These are phyloP conservation scores for Penicillium cosmopolitanum DNA, from an alignment of 495 filamentous ascomycete species.

Conservation along the genomic window DNA sequence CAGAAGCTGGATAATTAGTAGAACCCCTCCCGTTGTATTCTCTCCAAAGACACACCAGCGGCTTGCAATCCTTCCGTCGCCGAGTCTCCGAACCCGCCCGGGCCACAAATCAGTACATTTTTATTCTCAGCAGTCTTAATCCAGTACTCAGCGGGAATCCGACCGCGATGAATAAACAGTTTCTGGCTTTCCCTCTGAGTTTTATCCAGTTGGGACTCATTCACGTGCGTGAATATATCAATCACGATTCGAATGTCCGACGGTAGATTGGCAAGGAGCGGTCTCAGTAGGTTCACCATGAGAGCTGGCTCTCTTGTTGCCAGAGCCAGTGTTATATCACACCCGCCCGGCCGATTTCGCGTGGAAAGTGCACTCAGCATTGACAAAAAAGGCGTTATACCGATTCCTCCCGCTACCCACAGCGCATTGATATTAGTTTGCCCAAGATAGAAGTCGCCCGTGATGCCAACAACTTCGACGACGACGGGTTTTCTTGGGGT, in stretches of 20 bases:
- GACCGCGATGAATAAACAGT: constrained; percentile 12
- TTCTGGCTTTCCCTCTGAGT: neutral
- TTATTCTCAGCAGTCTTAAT: constrained; percentile 7
- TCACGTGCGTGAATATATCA: constrained; percentile 9
- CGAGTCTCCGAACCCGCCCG: constrained; percentile 19
- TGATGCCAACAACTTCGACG: constrained; percentile 23
- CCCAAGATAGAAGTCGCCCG: constrained; percentile 19
- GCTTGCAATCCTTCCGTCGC: constrained; percentile 13
- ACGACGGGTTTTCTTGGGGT: neutral
- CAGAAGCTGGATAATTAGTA: constrained; percentile 5
- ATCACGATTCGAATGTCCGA: constrained; percentile 5
- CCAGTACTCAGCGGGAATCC: constrained; percentile 10
- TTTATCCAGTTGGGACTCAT: neutral
- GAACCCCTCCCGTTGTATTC: constrained; percentile 25
- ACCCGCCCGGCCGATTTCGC: neutral
- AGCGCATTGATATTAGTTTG: constrained; percentile 7
- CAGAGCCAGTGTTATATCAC: constrained; percentile 12
- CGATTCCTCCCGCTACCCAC: constrained; percentile 24
- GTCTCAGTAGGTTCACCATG: constrained; percentile 14
- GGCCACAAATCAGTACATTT: constrained; percentile 21
- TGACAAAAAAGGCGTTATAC: constrained; percentile 22
- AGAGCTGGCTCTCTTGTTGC: constrained; percentile 20
- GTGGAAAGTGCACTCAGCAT: constrained; percentile 19
- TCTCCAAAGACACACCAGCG: constrained; percentile 12
- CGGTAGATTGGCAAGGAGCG: constrained; percentile 11